These are phyloP conservation scores for Fragaria nilgerrensis DNA, from an alignment of 306 rosid genomes.

Conservation along the genomic window DNA sequence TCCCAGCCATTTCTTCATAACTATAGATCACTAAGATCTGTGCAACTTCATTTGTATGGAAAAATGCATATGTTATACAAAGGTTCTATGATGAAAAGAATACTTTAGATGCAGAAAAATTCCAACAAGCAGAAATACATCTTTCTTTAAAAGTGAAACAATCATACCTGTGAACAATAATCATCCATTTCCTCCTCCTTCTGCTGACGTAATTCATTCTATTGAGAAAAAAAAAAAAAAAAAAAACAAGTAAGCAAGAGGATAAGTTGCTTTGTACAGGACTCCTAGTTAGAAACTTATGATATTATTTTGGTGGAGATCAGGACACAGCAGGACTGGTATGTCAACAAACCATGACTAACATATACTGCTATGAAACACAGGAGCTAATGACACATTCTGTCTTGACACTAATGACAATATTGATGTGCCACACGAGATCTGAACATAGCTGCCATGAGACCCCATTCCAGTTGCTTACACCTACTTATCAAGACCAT, in stretches of 20 bases:
- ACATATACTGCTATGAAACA: neutral
- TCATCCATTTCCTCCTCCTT: conserved; percentile 98
- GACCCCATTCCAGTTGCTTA: neutral
- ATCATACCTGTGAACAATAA: conserved; percentile 81
- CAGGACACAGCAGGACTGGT: neutral
- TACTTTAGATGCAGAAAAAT: neutral
- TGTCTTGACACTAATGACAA: neutral
- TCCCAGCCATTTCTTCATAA: neutral
- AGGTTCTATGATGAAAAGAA: neutral
- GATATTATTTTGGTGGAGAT: neutral
- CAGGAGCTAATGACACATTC: neutral
- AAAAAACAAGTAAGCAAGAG: neutral
- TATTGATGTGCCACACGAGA: neutral
- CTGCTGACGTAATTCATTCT: conserved; percentile 89
- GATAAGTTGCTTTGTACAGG: neutral
- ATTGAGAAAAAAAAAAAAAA: conserved; percentile 15
- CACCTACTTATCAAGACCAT: neutral
- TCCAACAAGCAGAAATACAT: neutral
- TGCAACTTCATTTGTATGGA: neutral
- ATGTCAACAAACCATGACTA: neutral
- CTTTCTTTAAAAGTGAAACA: neutral
- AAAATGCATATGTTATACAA: neutral
- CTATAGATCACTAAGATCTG: neutral
- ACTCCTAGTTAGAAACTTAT: neutral
- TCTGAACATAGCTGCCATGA: neutral